Conservation (phyloP, 805 yeast genomes). For the Candida maltosa region DNA sequence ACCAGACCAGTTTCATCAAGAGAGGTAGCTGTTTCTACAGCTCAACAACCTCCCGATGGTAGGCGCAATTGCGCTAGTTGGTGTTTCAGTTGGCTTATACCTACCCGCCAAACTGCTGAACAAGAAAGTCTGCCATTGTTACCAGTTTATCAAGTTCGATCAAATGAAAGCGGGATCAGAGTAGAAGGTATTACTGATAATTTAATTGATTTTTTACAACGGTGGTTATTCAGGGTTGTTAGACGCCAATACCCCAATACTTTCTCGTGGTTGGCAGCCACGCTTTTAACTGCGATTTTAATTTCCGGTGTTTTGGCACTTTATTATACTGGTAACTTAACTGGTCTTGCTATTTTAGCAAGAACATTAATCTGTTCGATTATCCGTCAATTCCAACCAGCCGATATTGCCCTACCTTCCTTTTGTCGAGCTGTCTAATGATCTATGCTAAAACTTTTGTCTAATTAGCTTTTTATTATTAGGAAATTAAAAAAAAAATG, state of each 20-base stretch:
- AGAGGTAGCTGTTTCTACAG: too few relatives aligned
- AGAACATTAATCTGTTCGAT: constrained; percentile 10
- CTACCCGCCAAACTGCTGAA: too few relatives aligned
- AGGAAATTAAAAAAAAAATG: background rate
- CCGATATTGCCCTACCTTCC: constrained; percentile 4
- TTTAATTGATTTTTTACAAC: constrained; percentile 4
- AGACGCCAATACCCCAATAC: constrained; percentile 7
- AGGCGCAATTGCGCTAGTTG: background rate
- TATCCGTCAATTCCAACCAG: constrained; percentile 5
- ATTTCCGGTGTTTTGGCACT: constrained; percentile 7
- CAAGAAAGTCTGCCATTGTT: constrained; percentile 1
- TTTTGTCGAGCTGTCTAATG: too few relatives aligned
- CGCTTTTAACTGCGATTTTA: constrained; percentile 7
- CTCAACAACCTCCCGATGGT: too few relatives aligned
- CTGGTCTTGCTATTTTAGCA: constrained; percentile 3
- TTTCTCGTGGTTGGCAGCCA: constrained; percentile 2
- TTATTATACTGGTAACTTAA: constrained; percentile 15
- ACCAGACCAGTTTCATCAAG: too few relatives aligned
- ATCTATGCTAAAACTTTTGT: background rate
- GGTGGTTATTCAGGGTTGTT: constrained; percentile 5
- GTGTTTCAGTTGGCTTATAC: too few relatives aligned
- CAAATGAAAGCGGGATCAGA: too few relatives aligned
- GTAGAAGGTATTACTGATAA: background rate
- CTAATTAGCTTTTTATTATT: constrained; percentile 1
- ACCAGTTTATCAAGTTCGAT: too few relatives aligned